Evolutionary conservation across 352 stramenopile genomes (phyloP).

Genomic region (Pythium aquatile): DNA sequence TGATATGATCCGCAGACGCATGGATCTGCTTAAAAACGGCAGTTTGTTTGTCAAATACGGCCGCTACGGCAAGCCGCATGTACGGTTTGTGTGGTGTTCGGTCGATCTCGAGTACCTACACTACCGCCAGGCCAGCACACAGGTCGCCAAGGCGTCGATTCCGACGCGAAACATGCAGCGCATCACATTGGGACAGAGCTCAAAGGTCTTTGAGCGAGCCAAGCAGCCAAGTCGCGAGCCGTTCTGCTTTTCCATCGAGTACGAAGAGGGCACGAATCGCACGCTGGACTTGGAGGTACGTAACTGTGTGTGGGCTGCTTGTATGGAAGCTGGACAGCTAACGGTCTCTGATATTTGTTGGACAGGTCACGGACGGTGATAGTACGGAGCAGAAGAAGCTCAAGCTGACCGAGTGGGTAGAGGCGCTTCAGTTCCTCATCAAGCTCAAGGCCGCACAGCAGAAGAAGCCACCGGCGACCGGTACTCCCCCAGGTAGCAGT

Average conservation of each 20-base stretch:
- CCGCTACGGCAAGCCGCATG: slow-evolving; percentile 68
- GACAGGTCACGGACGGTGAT: slow-evolving; percentile 63
- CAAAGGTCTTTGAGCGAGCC: slow-evolving; percentile 62
- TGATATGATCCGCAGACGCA: slow-evolving; percentile 61
- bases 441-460: slow-evolving; percentile 54
- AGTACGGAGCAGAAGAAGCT: slow-evolving; percentile 54
- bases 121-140: slow-evolving; percentile 58
- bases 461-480: slow-evolving; percentile 13
- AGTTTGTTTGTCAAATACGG: slow-evolving; percentile 82
- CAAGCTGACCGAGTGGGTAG: slow-evolving; percentile 62
- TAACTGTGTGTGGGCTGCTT: not conserved
- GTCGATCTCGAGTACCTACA: slow-evolving; percentile 70
- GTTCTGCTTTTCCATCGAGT: slow-evolving; percentile 76
- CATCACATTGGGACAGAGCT: slow-evolving; percentile 49
- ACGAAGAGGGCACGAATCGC: slow-evolving; percentile 52
- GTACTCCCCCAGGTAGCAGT: slow-evolving; percentile 1
- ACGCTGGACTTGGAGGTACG: slow-evolving; percentile 73
- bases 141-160: slow-evolving; percentile 53
- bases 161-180: slow-evolving; percentile 45
- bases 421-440: slow-evolving; percentile 72
- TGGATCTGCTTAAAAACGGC: slow-evolving; percentile 69
- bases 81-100: slow-evolving; percentile 82
- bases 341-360: slow-evolving; percentile 3
- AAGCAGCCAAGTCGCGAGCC: slow-evolving; percentile 47
- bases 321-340: not conserved